phyloP scores from a whole-genome alignment of 2,329 filamentous ascomycete genomes.

The Colletotrichum endophyticum region DNA sequence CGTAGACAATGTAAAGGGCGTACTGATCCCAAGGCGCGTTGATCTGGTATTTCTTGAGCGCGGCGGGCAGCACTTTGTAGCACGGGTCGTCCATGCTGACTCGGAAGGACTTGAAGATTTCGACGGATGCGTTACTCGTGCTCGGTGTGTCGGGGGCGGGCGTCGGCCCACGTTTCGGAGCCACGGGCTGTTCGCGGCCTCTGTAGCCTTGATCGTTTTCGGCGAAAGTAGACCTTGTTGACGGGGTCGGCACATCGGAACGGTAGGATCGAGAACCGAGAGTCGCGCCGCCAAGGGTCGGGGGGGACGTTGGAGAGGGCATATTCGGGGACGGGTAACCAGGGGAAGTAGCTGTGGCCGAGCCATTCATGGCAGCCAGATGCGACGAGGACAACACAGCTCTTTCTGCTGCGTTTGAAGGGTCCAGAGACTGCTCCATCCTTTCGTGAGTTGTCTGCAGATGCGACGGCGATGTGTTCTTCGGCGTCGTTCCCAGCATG shows the following conservation, averaged over 20 bases:
- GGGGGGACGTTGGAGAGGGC: slow-evolving; percentile 73
- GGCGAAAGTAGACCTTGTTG: slow-evolving; percentile 59
- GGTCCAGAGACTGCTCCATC: slow-evolving; percentile 70
- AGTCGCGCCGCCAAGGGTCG: slow-evolving; percentile 58
- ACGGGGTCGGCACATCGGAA: slow-evolving; percentile 57
- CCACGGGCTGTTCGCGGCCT: slow-evolving; percentile 40
- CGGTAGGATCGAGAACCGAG: slow-evolving; percentile 65
- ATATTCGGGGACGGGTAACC: slow-evolving; percentile 67
- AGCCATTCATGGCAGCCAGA: slow-evolving; percentile 72
- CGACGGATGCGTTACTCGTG: slow-evolving; percentile 69
- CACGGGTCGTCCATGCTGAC: slow-evolving; percentile 98
- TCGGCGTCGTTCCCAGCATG: slow-evolving; percentile 72
- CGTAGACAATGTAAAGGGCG: slow-evolving; percentile 96
- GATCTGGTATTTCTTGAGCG: slow-evolving; percentile 97
- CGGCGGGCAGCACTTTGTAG: slow-evolving; percentile 94
- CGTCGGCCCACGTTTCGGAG: slow-evolving; percentile 64
- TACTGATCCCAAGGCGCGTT: slow-evolving; percentile 98
- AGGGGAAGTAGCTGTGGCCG: slow-evolving; percentile 56
- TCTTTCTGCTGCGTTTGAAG: slow-evolving; percentile 70
- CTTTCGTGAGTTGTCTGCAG: slow-evolving; percentile 72
- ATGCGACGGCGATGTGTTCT: slow-evolving; percentile 77
- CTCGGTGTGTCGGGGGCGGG: slow-evolving; percentile 66
- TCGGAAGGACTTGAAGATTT: slow-evolving; percentile 99
- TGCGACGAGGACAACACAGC: slow-evolving; percentile 72
- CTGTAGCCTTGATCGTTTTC: slow-evolving; percentile 28